A percentile compares a stretch with the other conserved stretches of the same genome.
phyloP scores from a whole-genome alignment of 179 eudicot genomes.

The Carnegiea gigantea region DNA sequence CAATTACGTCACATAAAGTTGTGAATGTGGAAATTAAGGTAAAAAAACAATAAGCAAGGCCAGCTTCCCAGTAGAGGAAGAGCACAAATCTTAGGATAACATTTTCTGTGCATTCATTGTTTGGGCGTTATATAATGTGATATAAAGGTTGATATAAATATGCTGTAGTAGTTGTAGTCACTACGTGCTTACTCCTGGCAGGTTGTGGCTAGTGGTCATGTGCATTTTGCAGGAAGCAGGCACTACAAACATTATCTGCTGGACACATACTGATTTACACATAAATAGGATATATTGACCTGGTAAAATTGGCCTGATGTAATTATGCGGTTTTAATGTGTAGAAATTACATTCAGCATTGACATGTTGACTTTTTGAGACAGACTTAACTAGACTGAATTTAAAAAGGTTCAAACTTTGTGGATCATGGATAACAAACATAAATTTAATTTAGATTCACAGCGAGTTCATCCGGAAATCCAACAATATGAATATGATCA shows the following conservation, averaged over 20 bases:
- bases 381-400: no score
- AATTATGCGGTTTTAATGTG: no score
- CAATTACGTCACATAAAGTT: no score
- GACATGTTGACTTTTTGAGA: no score
- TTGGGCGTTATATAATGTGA: not conserved
- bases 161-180: not conserved
- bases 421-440: no score
- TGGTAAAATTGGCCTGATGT: no score
- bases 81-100: not conserved
- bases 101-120: slow-evolving; percentile 8
- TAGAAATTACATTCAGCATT: no score
- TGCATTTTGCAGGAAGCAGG: slow-evolving; percentile 6
- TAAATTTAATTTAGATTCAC: no score
- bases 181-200: not conserved
- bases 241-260: not conserved
- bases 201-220: not conserved
- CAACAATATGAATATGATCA: no score
- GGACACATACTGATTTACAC: not conserved
- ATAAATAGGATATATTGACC: no score
- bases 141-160: not conserved
- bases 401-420: no score
- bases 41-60: not conserved
- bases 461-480: no score
- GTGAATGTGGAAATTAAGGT: not conserved
- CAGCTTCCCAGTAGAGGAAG: not conserved